Evolutionary conservation across 106 monocot genomes (phyloP).

Genomic region (Dactylorhiza incarnata): DNA sequence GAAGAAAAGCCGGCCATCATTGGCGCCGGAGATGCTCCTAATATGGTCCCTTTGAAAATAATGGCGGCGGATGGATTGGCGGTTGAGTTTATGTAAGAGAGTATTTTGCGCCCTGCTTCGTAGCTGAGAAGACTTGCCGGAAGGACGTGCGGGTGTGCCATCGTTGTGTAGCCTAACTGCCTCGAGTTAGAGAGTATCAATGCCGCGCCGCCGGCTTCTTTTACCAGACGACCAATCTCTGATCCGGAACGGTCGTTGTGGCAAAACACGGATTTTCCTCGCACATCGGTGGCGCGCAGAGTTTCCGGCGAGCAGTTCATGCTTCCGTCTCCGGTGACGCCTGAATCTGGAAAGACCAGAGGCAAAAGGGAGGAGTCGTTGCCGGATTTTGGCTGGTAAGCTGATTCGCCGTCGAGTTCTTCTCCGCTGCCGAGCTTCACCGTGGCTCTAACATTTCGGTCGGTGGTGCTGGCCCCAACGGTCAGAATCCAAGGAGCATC

Average conservation of each 20-base stretch:
- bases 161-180: not conserved
- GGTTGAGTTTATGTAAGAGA: not conserved
- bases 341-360: not conserved
- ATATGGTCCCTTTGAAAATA: conserved; percentile 9
- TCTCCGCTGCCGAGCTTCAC: conserved; percentile 7
- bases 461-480: conserved; percentile 11
- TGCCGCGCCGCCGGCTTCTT: not conserved
- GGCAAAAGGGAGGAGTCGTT: not conserved
- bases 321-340: not conserved
- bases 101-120: conserved; percentile 4
- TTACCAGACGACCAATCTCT: not conserved
- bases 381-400: not conserved
- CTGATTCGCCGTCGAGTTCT: conserved; percentile 1
- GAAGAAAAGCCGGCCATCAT: conserved; percentile 11
- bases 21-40: conserved; percentile 6
- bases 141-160: not conserved
- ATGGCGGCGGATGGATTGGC: not conserved
- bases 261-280: conserved; percentile 14
- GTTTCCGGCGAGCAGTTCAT: not conserved
- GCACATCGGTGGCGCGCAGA: not conserved
- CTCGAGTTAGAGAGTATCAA: not conserved
- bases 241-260: not conserved
- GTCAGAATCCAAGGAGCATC: conserved; percentile 26
- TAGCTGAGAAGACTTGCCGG: conserved; percentile 5
- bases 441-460: conserved; percentile 2